A percentile compares a stretch with the other conserved stretches of the same genome.
Evolutionary conservation across 169 alveolate genomes (phyloP).

Genomic region (Toxoplasma gondii): DNA sequence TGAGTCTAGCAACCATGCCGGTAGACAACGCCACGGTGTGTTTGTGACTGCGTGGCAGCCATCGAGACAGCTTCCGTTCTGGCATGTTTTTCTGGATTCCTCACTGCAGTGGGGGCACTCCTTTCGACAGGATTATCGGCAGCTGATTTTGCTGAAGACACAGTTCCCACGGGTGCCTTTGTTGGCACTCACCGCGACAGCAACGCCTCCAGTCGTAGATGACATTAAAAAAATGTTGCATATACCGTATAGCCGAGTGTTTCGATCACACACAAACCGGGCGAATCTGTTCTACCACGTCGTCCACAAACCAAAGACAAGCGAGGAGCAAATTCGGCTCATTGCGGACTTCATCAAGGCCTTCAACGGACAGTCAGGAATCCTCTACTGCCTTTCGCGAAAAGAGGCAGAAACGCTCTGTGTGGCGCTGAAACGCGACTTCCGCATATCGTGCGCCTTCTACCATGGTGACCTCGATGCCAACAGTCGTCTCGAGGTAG

Average conservation of each 20-base stretch:
- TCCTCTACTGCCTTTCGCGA: constrained; percentile 69
- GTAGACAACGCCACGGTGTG: too few relatives aligned
- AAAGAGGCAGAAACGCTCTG: constrained; percentile 94
- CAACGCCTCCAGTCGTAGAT: constrained; percentile 86
- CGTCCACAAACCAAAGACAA: constrained; percentile 41
- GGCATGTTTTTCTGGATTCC: background rate
- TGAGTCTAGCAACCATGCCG: too few relatives aligned
- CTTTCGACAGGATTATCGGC: constrained; percentile 95
- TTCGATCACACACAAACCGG: constrained; percentile 48
- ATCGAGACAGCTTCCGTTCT: too few relatives aligned
- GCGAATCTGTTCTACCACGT: constrained; percentile 56
- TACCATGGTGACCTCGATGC: constrained; percentile 43
- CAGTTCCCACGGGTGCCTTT: constrained; percentile 86
- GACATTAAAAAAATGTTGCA: constrained; percentile 47
- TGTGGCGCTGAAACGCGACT: constrained; percentile 78
- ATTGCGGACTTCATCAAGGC: constrained; percentile 6
- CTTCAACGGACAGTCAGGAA: background rate
- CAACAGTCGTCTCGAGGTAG: constrained; percentile 15
- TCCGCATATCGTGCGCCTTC: constrained; percentile 73
- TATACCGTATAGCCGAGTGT: constrained; percentile 25
- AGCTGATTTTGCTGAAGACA: constrained; percentile 84
- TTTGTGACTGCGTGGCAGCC: too few relatives aligned
- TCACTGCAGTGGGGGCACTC: constrained; percentile 97
- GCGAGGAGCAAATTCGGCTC: constrained; percentile 27
- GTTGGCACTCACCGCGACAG: constrained; percentile 92